Evolutionary conservation across 495 filamentous ascomycete genomes (phyloP).

Genomic region (Neurospora pannonica): DNA sequence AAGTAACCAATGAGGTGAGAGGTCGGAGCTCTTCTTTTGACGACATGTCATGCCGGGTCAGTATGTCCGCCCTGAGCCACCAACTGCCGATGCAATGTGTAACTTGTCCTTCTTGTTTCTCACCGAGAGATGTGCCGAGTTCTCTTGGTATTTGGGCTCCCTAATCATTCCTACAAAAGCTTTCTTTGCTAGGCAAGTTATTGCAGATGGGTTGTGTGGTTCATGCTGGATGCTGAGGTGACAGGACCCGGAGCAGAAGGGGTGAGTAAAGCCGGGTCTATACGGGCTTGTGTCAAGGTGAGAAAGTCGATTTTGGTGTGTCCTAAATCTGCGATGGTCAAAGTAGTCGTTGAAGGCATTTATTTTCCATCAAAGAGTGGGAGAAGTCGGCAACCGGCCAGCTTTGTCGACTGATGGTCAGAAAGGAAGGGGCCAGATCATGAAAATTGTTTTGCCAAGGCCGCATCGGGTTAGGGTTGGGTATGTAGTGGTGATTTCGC

Average conservation of each 20-base stretch:
- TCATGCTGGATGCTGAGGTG: neutral
- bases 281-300: neutral
- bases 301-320: neutral
- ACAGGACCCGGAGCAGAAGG: neutral
- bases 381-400: neutral
- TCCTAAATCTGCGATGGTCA: neutral
- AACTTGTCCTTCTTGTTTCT: neutral
- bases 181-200: neutral
- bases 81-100: neutral
- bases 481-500: fast-evolving
- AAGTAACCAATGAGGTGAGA: neutral
- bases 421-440: neutral
- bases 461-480: neutral
- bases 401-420: neutral
- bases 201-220: too few relatives aligned
- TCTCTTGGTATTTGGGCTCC: neutral
- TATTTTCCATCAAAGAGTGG: neutral
- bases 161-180: neutral
- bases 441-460: neutral
- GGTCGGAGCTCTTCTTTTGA: neutral
- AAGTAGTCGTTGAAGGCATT: neutral
- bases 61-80: neutral
- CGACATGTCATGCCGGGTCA: neutral
- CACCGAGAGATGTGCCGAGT: neutral
- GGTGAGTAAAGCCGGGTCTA: neutral